Conservation (phyloP, 2,329 filamentous ascomycete species). For the Fusarium decemcellulare region DNA sequence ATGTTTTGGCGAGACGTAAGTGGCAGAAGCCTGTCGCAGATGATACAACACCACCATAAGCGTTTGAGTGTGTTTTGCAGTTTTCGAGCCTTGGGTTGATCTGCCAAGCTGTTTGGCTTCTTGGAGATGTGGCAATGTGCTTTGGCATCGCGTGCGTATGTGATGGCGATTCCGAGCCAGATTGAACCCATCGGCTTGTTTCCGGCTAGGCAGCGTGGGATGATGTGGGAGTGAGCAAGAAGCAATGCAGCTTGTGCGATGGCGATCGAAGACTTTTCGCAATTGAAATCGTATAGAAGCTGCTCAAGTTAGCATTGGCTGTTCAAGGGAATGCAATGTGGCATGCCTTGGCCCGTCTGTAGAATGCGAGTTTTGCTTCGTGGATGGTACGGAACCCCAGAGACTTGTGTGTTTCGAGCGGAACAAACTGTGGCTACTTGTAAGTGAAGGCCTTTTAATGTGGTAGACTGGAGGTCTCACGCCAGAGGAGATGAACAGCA, state of each 20-base stretch:
- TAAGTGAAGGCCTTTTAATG: background rate
- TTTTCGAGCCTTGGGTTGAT: slow-evolving; percentile 29
- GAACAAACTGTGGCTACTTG: slow-evolving; percentile 28
- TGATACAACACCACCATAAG: slow-evolving; percentile 46
- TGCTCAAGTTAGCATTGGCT: too few relatives aligned
- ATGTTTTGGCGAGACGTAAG: slow-evolving; percentile 44
- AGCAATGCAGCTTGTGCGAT: slow-evolving; percentile 44
- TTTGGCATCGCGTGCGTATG: slow-evolving; percentile 43
- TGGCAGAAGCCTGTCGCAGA: slow-evolving; percentile 39
- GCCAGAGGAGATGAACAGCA: slow-evolving; percentile 41
- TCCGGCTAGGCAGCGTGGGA: slow-evolving; percentile 42
- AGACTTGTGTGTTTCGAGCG: slow-evolving; percentile 32
- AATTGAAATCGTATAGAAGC: slow-evolving; percentile 46
- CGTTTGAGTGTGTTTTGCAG: slow-evolving; percentile 42
- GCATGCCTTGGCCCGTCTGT: slow-evolving; percentile 43
- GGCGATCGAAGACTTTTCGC: slow-evolving; percentile 41
- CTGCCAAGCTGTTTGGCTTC: slow-evolving; percentile 11
- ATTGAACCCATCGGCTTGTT: slow-evolving; percentile 45
- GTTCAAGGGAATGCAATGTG: too few relatives aligned
- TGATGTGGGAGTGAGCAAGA: slow-evolving; percentile 43
- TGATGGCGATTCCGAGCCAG: slow-evolving; percentile 45
- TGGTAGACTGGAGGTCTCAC: slow-evolving; percentile 6
- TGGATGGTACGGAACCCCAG: slow-evolving; percentile 42
- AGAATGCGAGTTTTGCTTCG: slow-evolving; percentile 44
- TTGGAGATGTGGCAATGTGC: slow-evolving; percentile 41